A percentile compares a stretch with the other conserved stretches of the same genome.
Evolutionary conservation across 176 grass and related monocot species (phyloP).

Genomic region (Zizania latifolia): DNA sequence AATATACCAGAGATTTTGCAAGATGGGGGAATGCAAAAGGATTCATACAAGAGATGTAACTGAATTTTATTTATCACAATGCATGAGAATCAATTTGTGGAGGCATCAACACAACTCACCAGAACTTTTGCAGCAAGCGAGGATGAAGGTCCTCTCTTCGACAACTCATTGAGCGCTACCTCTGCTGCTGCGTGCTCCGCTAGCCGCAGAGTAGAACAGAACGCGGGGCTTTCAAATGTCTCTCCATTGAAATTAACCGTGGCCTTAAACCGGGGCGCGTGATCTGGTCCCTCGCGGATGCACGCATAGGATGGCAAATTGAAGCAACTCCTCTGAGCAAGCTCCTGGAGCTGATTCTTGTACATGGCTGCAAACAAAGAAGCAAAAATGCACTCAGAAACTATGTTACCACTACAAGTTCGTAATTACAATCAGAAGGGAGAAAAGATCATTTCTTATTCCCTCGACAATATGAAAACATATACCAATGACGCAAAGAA

Average conservation of each 20-base stretch:
- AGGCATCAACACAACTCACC: constrained; percentile 37
- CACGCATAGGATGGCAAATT: constrained; percentile 54
- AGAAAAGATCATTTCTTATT: background rate
- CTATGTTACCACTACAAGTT: background rate
- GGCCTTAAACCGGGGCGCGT: constrained; percentile 57
- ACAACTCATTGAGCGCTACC: constrained; percentile 48
- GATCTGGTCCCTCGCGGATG: constrained; percentile 53
- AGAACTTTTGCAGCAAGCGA: constrained; percentile 58
- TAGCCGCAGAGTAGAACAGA: constrained; percentile 49
- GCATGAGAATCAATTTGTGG: background rate
- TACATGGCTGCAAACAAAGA: constrained; percentile 39
- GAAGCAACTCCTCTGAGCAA: constrained; percentile 78
- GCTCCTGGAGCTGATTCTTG: constrained; percentile 69
- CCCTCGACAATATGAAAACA: background rate
- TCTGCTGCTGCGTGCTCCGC: constrained; percentile 55
- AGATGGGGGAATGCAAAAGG: background rate
- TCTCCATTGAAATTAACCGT: constrained; percentile 66
- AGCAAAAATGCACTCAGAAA: background rate
- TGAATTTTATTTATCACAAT: background rate
- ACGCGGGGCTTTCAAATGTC: constrained; percentile 46
- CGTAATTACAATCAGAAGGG: background rate
- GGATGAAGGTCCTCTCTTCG: constrained; percentile 49
- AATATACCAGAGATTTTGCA: background rate
- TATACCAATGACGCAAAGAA: background rate
- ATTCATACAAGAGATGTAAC: background rate